phyloP scores from a whole-genome alignment of 495 filamentous ascomycete species.

The Trichocladium uniseriatum region DNA sequence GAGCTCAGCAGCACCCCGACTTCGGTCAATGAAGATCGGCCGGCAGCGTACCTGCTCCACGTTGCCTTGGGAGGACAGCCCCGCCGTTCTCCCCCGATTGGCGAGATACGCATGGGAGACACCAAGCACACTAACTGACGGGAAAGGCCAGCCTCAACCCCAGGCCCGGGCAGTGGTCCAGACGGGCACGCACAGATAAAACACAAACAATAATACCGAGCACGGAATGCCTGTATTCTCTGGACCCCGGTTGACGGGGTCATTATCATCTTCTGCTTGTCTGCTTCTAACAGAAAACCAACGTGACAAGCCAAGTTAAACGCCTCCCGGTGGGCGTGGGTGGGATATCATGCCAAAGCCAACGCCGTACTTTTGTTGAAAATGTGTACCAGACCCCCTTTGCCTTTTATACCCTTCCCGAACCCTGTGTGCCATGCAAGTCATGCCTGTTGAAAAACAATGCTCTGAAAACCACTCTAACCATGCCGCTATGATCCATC shows the following conservation, averaged over 20 bases:
- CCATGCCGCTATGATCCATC: slow-evolving; percentile 22
- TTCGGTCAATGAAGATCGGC: neutral
- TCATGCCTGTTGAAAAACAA: slow-evolving; percentile 43
- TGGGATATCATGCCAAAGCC: slow-evolving; percentile 42
- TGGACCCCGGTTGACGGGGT: slow-evolving; percentile 29
- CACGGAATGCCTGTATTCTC: slow-evolving; percentile 4
- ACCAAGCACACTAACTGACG: too few relatives aligned
- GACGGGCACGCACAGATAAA: too few relatives aligned
- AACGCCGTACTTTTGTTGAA: slow-evolving; percentile 48
- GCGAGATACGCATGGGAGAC: too few relatives aligned
- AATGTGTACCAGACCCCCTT: slow-evolving; percentile 42
- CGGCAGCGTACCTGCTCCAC: neutral
- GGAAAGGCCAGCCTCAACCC: too few relatives aligned
- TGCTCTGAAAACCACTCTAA: slow-evolving; percentile 17
- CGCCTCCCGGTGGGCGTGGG: slow-evolving; percentile 26
- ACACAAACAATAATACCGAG: too few relatives aligned
- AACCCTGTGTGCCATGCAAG: slow-evolving; percentile 38
- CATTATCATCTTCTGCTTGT: slow-evolving; percentile 6
- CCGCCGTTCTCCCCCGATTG: too few relatives aligned
- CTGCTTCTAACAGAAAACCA: slow-evolving; percentile 10
- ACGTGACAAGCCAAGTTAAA: slow-evolving; percentile 23
- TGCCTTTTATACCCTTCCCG: slow-evolving; percentile 32
- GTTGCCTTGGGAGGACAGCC: neutral
- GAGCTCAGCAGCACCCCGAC: too few relatives aligned
- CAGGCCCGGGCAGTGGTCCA: too few relatives aligned